phyloP scores from a whole-genome alignment of 1,139 yeast genomes.

The Cylindricascospora bacillispora region DNA sequence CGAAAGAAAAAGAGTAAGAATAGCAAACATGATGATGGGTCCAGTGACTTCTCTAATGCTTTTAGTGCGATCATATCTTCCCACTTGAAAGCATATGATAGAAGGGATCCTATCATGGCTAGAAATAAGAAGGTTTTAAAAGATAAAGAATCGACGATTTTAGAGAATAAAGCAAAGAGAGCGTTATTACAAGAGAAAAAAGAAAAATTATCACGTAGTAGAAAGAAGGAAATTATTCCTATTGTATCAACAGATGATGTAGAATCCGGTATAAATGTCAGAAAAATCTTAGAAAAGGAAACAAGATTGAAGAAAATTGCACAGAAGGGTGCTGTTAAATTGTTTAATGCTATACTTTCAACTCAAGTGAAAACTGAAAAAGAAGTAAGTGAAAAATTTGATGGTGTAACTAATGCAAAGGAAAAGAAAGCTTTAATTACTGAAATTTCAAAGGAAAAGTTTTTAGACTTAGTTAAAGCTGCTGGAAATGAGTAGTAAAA shows the following conservation, averaged over 20 bases:
- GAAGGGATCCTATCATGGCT: slow-evolving; percentile 82
- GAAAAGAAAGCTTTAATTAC: slow-evolving; percentile 52
- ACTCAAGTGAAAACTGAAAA: slow-evolving; percentile 56
- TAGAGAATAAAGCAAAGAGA: slow-evolving; percentile 74
- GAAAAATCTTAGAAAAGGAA: slow-evolving; percentile 57
- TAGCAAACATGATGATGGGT: slow-evolving; percentile 50
- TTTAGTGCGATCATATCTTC: slow-evolving; percentile 77
- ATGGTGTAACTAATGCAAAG: slow-evolving; percentile 26
- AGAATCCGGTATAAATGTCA: slow-evolving; percentile 38
- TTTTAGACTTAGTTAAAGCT: slow-evolving; percentile 76
- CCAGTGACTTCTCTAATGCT: slow-evolving; percentile 68
- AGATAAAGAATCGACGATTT: slow-evolving; percentile 65
- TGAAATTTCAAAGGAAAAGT: slow-evolving; percentile 80
- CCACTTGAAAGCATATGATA: slow-evolving; percentile 73
- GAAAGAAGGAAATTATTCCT: slow-evolving; percentile 59
- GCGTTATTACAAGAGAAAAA: slow-evolving; percentile 62
- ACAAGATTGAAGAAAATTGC: slow-evolving; percentile 68
- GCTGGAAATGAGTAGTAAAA: slow-evolving; percentile 38
- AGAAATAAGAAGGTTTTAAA: slow-evolving; percentile 56
- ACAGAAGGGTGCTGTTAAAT: slow-evolving; percentile 83
- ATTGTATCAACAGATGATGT: slow-evolving; percentile 24
- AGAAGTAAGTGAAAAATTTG: slow-evolving; percentile 29
- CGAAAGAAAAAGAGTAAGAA: slow-evolving; percentile 39
- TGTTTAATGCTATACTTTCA: slow-evolving; percentile 80
- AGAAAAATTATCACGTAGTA: slow-evolving; percentile 49